Evolutionary conservation across 2,329 filamentous ascomycete species (phyloP).

Genomic region (Chlorencoelia australis): DNA sequence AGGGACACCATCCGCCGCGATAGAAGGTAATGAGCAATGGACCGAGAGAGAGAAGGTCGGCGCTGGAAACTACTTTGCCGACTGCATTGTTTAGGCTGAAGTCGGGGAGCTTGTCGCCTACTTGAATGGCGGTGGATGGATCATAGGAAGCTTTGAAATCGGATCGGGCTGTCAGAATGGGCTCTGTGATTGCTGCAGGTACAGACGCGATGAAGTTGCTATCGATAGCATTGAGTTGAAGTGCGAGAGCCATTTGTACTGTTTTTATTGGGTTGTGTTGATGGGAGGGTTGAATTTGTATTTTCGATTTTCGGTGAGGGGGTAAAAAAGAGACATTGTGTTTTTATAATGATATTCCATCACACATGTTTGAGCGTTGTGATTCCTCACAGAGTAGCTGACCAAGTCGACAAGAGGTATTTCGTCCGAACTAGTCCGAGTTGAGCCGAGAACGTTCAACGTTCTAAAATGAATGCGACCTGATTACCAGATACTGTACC

Average conservation of each 20-base stretch:
- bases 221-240: slow-evolving; percentile 9
- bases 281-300: not conserved
- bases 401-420: too few species aligned
- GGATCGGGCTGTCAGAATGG: slow-evolving; percentile 10
- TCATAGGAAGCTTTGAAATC: slow-evolving; percentile 13
- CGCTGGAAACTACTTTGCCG: slow-evolving; percentile 26
- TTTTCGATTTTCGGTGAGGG: too few species aligned
- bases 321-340: too few species aligned
- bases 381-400: too few species aligned
- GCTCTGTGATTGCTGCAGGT: slow-evolving; percentile 8
- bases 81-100: slow-evolving; percentile 30
- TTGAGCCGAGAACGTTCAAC: too few species aligned
- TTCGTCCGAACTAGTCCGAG: too few species aligned
- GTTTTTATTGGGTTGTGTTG: too few species aligned
- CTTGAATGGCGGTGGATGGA: slow-evolving; percentile 22
- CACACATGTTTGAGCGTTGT: too few species aligned
- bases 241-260: slow-evolving; percentile 10
- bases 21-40: slow-evolving; percentile 36
- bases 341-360: too few species aligned
- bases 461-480: too few species aligned
- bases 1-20: slow-evolving; percentile 37
- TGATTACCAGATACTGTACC: too few species aligned
- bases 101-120: slow-evolving; percentile 27
- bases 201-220: slow-evolving; percentile 8
- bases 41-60: slow-evolving; percentile 25